Base-by-base conservation (phyloP, 352 stramenopile species). In the Thalassiosira mediterranea region DNA sequence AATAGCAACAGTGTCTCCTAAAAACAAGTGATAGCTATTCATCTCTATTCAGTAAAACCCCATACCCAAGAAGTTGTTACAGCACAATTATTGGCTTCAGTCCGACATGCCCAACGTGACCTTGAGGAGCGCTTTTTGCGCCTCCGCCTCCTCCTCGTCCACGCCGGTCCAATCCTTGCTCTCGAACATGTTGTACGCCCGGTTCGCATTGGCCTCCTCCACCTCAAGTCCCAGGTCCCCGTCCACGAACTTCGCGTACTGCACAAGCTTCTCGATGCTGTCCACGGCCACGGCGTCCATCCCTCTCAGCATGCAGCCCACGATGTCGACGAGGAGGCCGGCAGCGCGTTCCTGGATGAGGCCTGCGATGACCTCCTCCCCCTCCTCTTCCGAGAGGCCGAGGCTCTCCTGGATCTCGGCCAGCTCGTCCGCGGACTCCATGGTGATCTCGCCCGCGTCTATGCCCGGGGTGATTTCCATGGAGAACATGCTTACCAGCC, bases 391-490 rank as follows among this genome's bases (percentile, higher is more conserved):
- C 13, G 79, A 62, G 19, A 93, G 40, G 31, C 87, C 84, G 15
- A 93, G 59, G 81, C 76, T 88, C 56, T 91, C 86, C 75, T 90
- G 82, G 66, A 92, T 88, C 70, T 93, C 88, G 15, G 46, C 42
- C 21, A 93, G 64, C 0, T 81, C 26, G 51, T 93, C 86, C 31
- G 53, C 79, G 28, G 72, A 85, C 5, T 90, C 77, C 4, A 79
- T 81, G 3, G 75, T 89, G 53, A 93, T 90, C 25, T 86, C 77
- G 21, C 88, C 88, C 23, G 51, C 81, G 37, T 90, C 80, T 28
- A 93, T 76, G 17, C 76, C 82, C 11, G 76, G 79, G 49, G 59
- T 76, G 54, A 92, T 86, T 76, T 93, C 86, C 29, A 76, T 68
- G 46, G 83, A 68, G 67, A 93, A 93, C 80, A 93, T 88, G 37